phyloP scores from a whole-genome alignment of 1,284 basidiomycete genomes.

The Cutaneotrichosporon mucoides region DNA sequence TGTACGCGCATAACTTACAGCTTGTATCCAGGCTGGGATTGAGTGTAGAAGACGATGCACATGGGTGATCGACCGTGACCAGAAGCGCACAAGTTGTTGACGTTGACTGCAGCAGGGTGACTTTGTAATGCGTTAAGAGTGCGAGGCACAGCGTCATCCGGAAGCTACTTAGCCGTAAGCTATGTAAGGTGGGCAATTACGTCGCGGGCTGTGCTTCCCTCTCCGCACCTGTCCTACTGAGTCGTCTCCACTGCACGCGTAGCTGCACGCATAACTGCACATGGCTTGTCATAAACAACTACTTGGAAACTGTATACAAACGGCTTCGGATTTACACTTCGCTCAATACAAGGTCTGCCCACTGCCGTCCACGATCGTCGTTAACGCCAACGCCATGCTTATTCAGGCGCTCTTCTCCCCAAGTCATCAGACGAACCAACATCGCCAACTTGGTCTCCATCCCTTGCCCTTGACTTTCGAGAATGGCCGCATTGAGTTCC shows the following conservation, averaged over 20 bases:
- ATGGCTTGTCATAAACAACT: background rate
- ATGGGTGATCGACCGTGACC: constrained; percentile 16
- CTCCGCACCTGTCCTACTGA: no score
- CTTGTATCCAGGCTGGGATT: constrained; percentile 38
- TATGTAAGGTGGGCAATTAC: no score
- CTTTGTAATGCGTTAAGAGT: no score
- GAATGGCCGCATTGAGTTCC: constrained; percentile 90
- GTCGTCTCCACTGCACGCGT: no score
- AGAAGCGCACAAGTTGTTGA: background rate
- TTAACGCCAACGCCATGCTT: constrained; percentile 48
- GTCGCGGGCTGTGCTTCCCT: no score
- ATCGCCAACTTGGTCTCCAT: constrained; percentile 85
- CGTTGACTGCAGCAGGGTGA: no score
- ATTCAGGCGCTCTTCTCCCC: constrained; percentile 78
- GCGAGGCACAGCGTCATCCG: no score
- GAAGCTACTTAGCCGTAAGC: no score
- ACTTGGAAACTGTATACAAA: background rate
- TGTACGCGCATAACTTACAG: constrained; percentile 26
- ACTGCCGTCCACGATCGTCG: constrained; percentile 17
- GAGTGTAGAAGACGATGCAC: constrained; percentile 47
- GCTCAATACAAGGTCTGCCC: constrained; percentile 17
- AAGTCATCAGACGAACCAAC: constrained; percentile 77
- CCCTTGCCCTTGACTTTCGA: constrained; percentile 85
- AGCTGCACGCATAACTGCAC: no score
- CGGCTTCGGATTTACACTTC: background rate